Base-by-base conservation (phyloP, 2,329 filamentous ascomycete species). In the Aspergillus pseudonomiae region DNA sequence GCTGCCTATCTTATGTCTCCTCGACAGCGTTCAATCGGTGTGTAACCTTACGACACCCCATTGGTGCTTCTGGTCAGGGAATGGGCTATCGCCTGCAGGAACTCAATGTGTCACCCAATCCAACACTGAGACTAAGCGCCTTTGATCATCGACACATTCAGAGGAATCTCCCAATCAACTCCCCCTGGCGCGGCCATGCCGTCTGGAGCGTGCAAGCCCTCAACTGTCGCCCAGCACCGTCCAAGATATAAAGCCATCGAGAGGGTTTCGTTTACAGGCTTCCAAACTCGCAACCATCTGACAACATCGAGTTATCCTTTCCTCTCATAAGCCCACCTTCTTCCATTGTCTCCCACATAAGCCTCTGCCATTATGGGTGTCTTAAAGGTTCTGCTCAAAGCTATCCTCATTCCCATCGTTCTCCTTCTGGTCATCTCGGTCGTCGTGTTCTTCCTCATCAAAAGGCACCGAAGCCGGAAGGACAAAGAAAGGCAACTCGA, bases 321-420 rank as follows among this genome's bases (percentile, higher is more conserved):
- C 32, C 28, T 12, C 12, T 5, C 14, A 34, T 21, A 30, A 32
- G 26, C 14, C 24, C 45, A 24, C 24, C 26, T 19, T 53, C 10
- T 53, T 5, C 7, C 19, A 21, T 19, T 5, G 5, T 30, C 30
- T 32, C 16, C 46, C 24, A 19, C 50, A n/a, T n/a, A n/a, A 16
- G 14, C 28, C 14, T 11, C 9, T 21, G 36, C 1, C 4, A 36
- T 12, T 4, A 55, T 55, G 52, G 52, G 52, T 39, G 19, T 39
- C 6, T 5, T 55, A 7, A 55, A 55, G 34, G 36, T 55, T 12
- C n/a, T 39, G n/a, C 32, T 55, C 10, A 55, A 55, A 55, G 52
- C 52, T 7, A 55, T 55, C 21, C 32, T 55, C 52, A 55, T 55
- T 10, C 52, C 52, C 19, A 55, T 55, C n/a, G 34, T 55, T 4